A percentile compares a stretch with the other conserved stretches of the same genome.
Evolutionary conservation across 2,329 filamentous ascomycete species (phyloP).

Genomic region (Ramularia collo-cygni): DNA sequence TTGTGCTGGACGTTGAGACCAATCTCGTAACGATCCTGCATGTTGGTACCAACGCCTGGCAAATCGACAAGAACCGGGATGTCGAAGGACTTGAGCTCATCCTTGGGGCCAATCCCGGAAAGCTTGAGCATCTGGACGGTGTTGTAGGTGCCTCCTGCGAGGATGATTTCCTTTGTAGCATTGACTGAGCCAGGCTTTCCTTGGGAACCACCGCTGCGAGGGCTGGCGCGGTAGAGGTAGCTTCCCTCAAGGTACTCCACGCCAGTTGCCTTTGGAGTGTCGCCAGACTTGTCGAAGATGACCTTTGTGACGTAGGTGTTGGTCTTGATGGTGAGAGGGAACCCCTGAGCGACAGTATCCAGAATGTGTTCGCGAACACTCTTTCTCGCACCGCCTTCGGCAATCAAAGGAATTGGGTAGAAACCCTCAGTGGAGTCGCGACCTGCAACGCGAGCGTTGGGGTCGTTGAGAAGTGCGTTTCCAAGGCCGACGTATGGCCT

Average conservation of each 20-base stretch:
- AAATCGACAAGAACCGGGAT: conserved; percentile 51
- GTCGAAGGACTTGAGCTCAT: conserved; percentile 46
- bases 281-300: conserved; percentile 52
- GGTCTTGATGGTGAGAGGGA: conserved; percentile 48
- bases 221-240: conserved; percentile 34
- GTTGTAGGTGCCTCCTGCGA: conserved; percentile 51
- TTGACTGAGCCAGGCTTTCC: conserved; percentile 36
- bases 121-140: conserved; percentile 59
- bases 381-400: conserved; percentile 41
- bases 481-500: conserved; percentile 39
- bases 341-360: conserved; percentile 43
- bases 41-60: conserved; percentile 56
- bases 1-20: conserved; percentile 41
- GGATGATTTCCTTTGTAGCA: conserved; percentile 39
- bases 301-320: conserved; percentile 61
- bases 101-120: conserved; percentile 51
- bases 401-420: conserved; percentile 54
- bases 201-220: conserved; percentile 21
- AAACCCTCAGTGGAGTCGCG: conserved; percentile 45
- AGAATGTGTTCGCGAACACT: conserved; percentile 55
- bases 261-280: conserved; percentile 40
- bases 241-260: conserved; percentile 36
- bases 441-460: conserved; percentile 24
- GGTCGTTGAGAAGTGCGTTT: conserved; percentile 43
- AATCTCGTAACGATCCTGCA: conserved; percentile 55